These are phyloP conservation scores for Salvia miltiorrhiza DNA, from an alignment of 257 asterid genomes.

Conservation along the genomic window DNA sequence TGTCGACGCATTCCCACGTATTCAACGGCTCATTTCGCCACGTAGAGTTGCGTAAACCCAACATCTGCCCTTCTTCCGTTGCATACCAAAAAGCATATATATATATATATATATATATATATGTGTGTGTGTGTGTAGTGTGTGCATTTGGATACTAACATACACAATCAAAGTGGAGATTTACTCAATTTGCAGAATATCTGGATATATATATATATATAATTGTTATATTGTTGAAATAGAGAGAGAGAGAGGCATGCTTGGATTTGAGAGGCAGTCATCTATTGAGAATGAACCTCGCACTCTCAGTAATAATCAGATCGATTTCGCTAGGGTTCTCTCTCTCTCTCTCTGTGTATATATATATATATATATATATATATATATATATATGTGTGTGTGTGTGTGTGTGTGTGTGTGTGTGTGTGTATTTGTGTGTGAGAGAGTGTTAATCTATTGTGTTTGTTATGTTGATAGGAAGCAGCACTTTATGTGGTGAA, in stretches of 20 bases:
- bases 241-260: too few species aligned
- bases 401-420: too few species aligned
- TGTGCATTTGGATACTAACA: too few species aligned
- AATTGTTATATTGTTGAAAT: too few species aligned
- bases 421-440: too few species aligned
- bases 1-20: not conserved
- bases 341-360: not conserved
- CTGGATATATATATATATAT: not conserved
- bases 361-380: too few species aligned
- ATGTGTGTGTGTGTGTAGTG: not conserved
- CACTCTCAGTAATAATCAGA: slow-evolving; percentile 31
- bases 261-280: slow-evolving; percentile 28
- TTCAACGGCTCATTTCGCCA: not conserved
- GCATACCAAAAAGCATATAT: too few species aligned
- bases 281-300: slow-evolving; percentile 46
- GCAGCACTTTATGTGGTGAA: slow-evolving; percentile 49
- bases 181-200: too few species aligned
- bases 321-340: slow-evolving; percentile 31
- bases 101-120: not conserved
- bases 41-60: slow-evolving; percentile 14
- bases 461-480: slow-evolving; percentile 27
- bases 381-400: too few species aligned
- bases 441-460: too few species aligned
- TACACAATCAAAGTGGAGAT: too few species aligned
- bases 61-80: too few species aligned